phyloP scores from a whole-genome alignment of 177 flowering plant species.

The Vitis hybrid region DNA sequence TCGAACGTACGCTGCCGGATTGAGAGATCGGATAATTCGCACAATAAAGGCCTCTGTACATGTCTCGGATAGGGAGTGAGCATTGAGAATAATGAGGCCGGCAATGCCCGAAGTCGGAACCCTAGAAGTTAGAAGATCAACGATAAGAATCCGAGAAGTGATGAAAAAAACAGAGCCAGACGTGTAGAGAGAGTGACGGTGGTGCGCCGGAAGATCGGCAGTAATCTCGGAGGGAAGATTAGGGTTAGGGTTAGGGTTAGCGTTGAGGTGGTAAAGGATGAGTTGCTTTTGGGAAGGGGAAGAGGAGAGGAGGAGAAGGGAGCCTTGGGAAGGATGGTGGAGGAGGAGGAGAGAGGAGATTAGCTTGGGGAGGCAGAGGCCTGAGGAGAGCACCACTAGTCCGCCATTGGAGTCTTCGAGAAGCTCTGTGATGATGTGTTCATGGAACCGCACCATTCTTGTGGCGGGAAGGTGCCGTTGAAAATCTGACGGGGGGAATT shows the following conservation, averaged over 20 bases:
- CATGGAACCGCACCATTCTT: constrained; percentile 76
- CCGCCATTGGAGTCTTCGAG: constrained; percentile 74
- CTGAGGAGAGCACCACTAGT: constrained; percentile 75
- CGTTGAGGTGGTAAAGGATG: constrained; percentile 32
- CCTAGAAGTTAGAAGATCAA: constrained; percentile 63
- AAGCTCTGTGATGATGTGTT: constrained; percentile 82
- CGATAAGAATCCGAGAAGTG: constrained; percentile 90
- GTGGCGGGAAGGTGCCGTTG: too few species aligned
- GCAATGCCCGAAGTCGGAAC: constrained; percentile 59
- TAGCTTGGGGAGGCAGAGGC: constrained; percentile 75
- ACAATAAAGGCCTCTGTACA: constrained; percentile 89
- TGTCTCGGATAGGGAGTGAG: constrained; percentile 72
- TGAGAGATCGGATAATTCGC: constrained; percentile 53
- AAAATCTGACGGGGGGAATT: too few species aligned
- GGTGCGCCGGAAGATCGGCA: constrained; percentile 61
- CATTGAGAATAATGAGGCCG: constrained; percentile 66
- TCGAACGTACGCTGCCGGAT: constrained; percentile 43
- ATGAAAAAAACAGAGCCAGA: constrained; percentile 61
- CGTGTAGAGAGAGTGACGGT: constrained; percentile 71
- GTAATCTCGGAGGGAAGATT: constrained; percentile 61
- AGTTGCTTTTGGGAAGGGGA: constrained; percentile 53
- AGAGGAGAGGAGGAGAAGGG: constrained; percentile 79
- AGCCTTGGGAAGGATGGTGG: constrained; percentile 71
- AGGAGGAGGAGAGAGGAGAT: constrained; percentile 68
- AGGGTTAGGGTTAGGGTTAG: constrained; percentile 16